These are phyloP conservation scores for Alloteropsis semialata DNA, from an alignment of 176 grass and related monocot genomes.

Conservation along the genomic window DNA sequence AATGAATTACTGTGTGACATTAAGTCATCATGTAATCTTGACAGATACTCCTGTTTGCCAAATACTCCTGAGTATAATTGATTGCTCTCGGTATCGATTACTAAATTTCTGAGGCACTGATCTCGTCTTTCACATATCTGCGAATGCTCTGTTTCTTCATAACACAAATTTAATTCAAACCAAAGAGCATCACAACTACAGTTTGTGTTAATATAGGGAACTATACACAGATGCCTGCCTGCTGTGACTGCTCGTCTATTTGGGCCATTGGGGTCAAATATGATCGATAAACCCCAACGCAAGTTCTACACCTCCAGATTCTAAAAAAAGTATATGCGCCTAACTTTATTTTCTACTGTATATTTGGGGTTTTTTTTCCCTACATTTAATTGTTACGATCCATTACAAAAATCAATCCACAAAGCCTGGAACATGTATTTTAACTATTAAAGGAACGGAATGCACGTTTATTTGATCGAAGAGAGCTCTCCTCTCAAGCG, in stretches of 20 bases:
- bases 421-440: background rate
- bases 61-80: too few relatives aligned
- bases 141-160: background rate
- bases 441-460: too few relatives aligned
- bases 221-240: slow-evolving; percentile 71
- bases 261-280: slow-evolving; percentile 76
- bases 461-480: too few relatives aligned
- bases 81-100: too few relatives aligned
- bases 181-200: background rate
- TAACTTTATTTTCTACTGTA: slow-evolving; percentile 59
- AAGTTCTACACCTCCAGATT: slow-evolving; percentile 53
- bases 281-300: slow-evolving; percentile 74
- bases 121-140: background rate
- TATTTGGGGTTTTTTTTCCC: slow-evolving; percentile 73
- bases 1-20: too few relatives aligned
- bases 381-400: slow-evolving; percentile 13
- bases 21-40: too few relatives aligned
- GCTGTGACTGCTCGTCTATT: slow-evolving; percentile 53
- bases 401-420: slow-evolving; percentile 8
- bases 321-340: slow-evolving; percentile 72
- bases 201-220: too few relatives aligned
- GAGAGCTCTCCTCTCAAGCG: too few relatives aligned
- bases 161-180: background rate
- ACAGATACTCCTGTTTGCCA: too few relatives aligned
- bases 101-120: background rate